Base-by-base conservation (phyloP, 2,329 filamentous ascomycete species). In the Chrysoporthe cubensis region DNA sequence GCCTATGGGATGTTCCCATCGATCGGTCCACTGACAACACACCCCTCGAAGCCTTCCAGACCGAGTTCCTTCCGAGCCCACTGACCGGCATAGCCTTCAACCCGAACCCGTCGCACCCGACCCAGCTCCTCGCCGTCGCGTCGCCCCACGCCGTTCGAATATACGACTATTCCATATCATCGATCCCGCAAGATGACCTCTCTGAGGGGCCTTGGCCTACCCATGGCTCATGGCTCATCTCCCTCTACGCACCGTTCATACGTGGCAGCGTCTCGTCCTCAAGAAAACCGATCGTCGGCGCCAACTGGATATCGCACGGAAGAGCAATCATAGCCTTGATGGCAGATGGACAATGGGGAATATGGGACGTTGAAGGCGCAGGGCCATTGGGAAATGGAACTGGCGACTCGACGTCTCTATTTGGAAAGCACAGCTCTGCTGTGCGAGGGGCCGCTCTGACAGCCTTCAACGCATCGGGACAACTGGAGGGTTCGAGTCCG, bases 321-420 rank as follows among this genome's bases (percentile, higher is more conserved):
- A 82, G 85, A 59, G 88, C 88, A 5, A 79, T 90, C 40, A 78
- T 90, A 52, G 81, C 82, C 0, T 79, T 90, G 2, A 78, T 90
- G 3, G 84, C 85, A 0, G 88, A 90, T 71, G 88, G 88, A 7
- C 87, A 88, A 74, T 90, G 88, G 88, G 88, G 87, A 16, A 85
- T 90, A 44, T 90, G 88, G 88, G 88, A 90, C 72, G 82, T 90
- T 57, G 86, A 90, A 70, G 86, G 87, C 8, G 81, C 81, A 42
- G 84, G 84, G 50, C 85, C 86, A 1, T 75, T 82, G 46, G 66
- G 71, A 1, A 64, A 56, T 16, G 21, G n/a, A 40, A 56, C 72
- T 70, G 58, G 72, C 73, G 46, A 67, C 62, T 76, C 81, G 60
- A 75, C 81, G 67, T 75, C 80, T 0, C 75, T 87, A 4, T 81